phyloP scores from a whole-genome alignment of 805 yeast genomes.

The Metschnikowia shivogae region DNA sequence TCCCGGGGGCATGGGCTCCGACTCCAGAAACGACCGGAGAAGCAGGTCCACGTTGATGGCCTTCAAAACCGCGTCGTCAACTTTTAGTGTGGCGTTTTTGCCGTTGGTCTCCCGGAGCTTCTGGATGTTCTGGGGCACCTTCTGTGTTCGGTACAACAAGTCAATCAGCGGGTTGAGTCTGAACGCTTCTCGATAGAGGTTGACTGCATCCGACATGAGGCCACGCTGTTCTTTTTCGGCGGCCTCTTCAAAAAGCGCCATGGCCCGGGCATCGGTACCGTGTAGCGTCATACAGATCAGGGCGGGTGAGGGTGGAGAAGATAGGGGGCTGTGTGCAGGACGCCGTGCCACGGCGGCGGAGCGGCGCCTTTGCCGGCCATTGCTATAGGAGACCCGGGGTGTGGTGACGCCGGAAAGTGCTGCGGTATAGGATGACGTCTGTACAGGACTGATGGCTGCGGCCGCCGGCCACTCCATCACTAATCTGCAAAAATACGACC shows the following conservation, averaged over 20 bases:
- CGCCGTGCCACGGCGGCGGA: too few species aligned
- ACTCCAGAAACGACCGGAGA: slow-evolving; percentile 32
- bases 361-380: too few species aligned
- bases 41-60: slow-evolving; percentile 41
- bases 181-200: slow-evolving; percentile 66
- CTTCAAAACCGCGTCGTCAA: slow-evolving; percentile 36
- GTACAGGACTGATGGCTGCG: too few species aligned
- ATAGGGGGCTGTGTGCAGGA: too few species aligned
- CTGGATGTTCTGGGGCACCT: slow-evolving; percentile 37
- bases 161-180: slow-evolving; percentile 61
- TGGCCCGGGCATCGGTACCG: slow-evolving; percentile 39
- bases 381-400: too few species aligned
- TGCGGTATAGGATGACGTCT: too few species aligned
- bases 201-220: slow-evolving; percentile 76
- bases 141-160: slow-evolving; percentile 54
- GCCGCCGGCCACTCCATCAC: too few species aligned
- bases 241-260: slow-evolving; percentile 65
- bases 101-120: slow-evolving; percentile 24
- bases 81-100: slow-evolving; percentile 24
- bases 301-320: background rate
- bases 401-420: too few species aligned
- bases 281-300: background rate
- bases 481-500: too few species aligned
- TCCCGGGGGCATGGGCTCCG: slow-evolving; percentile 20
- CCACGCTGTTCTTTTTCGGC: slow-evolving; percentile 70